Evolutionary conservation across 805 yeast genomes (phyloP).

Genomic region (Hanseniaspora lindneri): DNA sequence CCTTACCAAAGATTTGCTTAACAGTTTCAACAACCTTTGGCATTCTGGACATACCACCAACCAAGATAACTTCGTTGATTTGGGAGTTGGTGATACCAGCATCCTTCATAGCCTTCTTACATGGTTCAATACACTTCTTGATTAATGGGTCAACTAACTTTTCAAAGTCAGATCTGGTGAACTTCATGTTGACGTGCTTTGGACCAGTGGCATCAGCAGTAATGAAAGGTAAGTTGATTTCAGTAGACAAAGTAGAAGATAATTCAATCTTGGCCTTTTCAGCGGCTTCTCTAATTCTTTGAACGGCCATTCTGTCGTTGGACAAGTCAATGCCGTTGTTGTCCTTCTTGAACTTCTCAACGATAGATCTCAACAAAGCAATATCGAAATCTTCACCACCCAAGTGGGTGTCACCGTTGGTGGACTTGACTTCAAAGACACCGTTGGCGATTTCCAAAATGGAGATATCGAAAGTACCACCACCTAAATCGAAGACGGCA

Average conservation of each 20-base stretch:
- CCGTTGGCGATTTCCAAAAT: slow-evolving; percentile 94
- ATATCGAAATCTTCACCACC: slow-evolving; percentile 89
- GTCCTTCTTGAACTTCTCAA: slow-evolving; percentile 57
- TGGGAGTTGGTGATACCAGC: slow-evolving; percentile 57
- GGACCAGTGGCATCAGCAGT: slow-evolving; percentile 71
- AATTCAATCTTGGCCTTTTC: slow-evolving; percentile 71
- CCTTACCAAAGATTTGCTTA: slow-evolving; percentile 59
- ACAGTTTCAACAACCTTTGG: slow-evolving; percentile 67
- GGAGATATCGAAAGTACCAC: slow-evolving; percentile 97
- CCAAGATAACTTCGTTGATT: slow-evolving; percentile 63
- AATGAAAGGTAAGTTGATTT: slow-evolving; percentile 63
- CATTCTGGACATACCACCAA: slow-evolving; percentile 88
- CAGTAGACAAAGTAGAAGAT: slow-evolving; percentile 56
- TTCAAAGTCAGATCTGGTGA: slow-evolving; percentile 66
- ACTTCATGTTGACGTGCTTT: slow-evolving; percentile 52
- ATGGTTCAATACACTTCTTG: slow-evolving; percentile 63
- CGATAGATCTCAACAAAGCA: slow-evolving; percentile 69
- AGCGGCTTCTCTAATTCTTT: slow-evolving; percentile 75
- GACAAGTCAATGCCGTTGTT: slow-evolving; percentile 52
- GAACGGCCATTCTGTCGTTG: slow-evolving; percentile 53
- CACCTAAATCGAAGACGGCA: slow-evolving; percentile 96
- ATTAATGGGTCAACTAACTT: slow-evolving; percentile 55
- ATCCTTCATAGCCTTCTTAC: slow-evolving; percentile 64
- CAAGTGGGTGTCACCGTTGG: slow-evolving; percentile 83
- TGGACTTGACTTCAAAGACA: slow-evolving; percentile 93